phyloP scores from a whole-genome alignment of 2,329 filamentous ascomycete species.

The Teratosphaeria viscida region DNA sequence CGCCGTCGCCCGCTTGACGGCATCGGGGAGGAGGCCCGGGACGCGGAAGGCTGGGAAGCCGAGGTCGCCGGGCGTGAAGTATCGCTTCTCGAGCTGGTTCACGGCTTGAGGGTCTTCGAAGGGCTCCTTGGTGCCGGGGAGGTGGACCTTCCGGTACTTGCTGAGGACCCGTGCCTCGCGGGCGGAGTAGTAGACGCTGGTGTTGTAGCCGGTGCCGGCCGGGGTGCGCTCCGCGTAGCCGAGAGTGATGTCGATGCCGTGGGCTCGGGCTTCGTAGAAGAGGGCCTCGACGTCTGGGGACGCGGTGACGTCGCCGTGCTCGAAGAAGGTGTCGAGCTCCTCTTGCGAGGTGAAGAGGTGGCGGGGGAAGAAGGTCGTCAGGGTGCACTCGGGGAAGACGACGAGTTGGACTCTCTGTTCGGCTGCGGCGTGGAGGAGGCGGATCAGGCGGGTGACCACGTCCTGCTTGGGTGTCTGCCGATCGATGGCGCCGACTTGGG shows the following conservation, averaged over 20 bases:
- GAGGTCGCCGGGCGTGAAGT: conserved; percentile 43
- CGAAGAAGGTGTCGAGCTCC: conserved; percentile 42
- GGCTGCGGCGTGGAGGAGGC: conserved; percentile 38
- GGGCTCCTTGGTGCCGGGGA: conserved; percentile 45
- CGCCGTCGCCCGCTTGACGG: conserved; percentile 24
- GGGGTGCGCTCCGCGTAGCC: conserved; percentile 43
- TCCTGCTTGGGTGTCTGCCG: conserved; percentile 31
- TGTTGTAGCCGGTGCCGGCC: conserved; percentile 41
- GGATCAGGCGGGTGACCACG: conserved; percentile 40
- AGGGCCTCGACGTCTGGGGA: conserved; percentile 38
- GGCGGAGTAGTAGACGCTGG: conserved; percentile 42
- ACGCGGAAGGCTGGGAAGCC: conserved; percentile 45
- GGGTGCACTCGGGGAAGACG: conserved; percentile 45
- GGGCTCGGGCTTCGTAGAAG: conserved; percentile 38
- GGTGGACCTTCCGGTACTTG: conserved; percentile 48
- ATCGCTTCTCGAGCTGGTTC: conserved; percentile 47
- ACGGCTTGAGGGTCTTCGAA: conserved; percentile 38
- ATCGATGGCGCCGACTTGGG: conserved; percentile 43
- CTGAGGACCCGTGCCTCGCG: conserved; percentile 31
- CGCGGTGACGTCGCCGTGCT: conserved; percentile 34
- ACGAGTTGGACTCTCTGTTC: conserved; percentile 38
- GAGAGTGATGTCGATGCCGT: conserved; percentile 42
- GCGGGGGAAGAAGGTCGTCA: conserved; percentile 49
- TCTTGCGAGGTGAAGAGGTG: conserved; percentile 29
- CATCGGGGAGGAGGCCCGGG: conserved; percentile 33